Evolutionary conservation across 2,329 filamentous ascomycete species (phyloP).

Genomic region (Plenodomus tracheiphilus): DNA sequence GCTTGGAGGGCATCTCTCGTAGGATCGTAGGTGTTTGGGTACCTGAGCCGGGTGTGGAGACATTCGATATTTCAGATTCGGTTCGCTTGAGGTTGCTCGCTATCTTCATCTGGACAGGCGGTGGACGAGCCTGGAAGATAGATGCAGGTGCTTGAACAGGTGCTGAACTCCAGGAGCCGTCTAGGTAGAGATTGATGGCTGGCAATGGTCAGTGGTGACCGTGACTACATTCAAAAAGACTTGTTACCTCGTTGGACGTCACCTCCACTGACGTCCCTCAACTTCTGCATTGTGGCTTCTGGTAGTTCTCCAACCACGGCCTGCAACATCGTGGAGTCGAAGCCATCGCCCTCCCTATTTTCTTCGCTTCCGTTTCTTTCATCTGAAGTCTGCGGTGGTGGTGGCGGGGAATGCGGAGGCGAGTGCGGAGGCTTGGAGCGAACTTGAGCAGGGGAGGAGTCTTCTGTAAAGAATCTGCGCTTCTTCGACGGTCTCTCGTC

Average conservation of each 20-base stretch:
- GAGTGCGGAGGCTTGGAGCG: conserved; percentile 24
- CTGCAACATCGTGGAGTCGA: conserved; percentile 59
- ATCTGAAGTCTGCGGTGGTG: conserved; percentile 6
- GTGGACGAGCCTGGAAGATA: conserved; percentile 19
- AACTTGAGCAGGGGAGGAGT: conserved; percentile 40
- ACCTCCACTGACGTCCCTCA: conserved; percentile 55
- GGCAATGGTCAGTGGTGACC: conserved; percentile 11
- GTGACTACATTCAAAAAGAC: background rate
- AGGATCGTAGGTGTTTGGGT: conserved; percentile 24
- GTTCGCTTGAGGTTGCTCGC: conserved; percentile 26
- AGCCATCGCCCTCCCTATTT: conserved; percentile 40
- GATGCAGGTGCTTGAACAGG: conserved; percentile 13
- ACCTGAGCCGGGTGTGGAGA: conserved; percentile 26
- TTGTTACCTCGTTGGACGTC: conserved; percentile 56
- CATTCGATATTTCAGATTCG: conserved; percentile 27
- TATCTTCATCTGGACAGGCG: conserved; percentile 27
- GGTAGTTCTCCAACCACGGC: conserved; percentile 62
- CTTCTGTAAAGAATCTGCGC: conserved; percentile 64
- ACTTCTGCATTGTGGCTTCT: conserved; percentile 48
- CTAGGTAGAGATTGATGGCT: conserved; percentile 67
- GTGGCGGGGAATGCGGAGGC: conserved; percentile 37
- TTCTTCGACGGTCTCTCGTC: conserved; percentile 63
- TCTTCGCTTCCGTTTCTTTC: conserved; percentile 11
- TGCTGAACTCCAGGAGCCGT: conserved; percentile 62
- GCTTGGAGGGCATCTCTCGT: conserved; percentile 56